phyloP scores from a whole-genome alignment of 805 yeast species.

The Myxozyma sirexii region DNA sequence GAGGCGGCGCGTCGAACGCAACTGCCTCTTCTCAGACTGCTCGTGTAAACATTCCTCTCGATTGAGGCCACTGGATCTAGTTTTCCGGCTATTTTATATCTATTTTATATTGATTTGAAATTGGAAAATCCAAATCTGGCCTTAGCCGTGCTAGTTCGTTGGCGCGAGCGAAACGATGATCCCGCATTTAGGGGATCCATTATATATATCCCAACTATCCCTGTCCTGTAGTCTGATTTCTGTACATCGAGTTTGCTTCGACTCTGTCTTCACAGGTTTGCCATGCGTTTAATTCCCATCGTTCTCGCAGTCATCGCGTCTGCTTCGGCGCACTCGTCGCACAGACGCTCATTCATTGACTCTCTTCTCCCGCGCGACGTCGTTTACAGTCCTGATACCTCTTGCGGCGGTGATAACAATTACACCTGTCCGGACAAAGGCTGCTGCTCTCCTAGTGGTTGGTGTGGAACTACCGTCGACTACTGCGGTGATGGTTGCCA shows the following conservation, averaged over 20 bases:
- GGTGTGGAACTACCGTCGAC: slow-evolving; percentile 20
- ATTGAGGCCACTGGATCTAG: too few relatives aligned
- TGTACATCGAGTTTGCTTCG: not conserved
- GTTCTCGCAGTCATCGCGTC: not conserved
- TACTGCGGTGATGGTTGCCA: slow-evolving; percentile 19
- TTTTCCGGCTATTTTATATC: too few relatives aligned
- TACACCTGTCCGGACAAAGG: slow-evolving; percentile 12
- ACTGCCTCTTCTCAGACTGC: too few relatives aligned
- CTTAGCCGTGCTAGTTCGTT: too few relatives aligned
- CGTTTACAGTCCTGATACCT: slow-evolving; percentile 9
- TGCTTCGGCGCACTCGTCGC: not conserved
- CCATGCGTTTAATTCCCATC: not conserved
- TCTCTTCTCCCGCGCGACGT: not conserved
- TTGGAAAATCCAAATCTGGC: too few relatives aligned
- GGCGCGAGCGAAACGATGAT: too few relatives aligned
- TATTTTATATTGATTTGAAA: too few relatives aligned
- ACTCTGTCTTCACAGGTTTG: not conserved
- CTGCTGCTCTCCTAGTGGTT: slow-evolving; percentile 26
- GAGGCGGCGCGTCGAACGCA: too few relatives aligned
- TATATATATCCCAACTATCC: not conserved
- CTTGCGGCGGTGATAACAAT: slow-evolving; percentile 19
- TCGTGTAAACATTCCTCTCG: too few relatives aligned
- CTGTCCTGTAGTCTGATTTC: not conserved
- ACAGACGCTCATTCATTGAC: not conserved
- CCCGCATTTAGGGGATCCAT: not conserved